Base-by-base conservation (phyloP, 495 filamentous ascomycete species). In the Xylaria scruposa region DNA sequence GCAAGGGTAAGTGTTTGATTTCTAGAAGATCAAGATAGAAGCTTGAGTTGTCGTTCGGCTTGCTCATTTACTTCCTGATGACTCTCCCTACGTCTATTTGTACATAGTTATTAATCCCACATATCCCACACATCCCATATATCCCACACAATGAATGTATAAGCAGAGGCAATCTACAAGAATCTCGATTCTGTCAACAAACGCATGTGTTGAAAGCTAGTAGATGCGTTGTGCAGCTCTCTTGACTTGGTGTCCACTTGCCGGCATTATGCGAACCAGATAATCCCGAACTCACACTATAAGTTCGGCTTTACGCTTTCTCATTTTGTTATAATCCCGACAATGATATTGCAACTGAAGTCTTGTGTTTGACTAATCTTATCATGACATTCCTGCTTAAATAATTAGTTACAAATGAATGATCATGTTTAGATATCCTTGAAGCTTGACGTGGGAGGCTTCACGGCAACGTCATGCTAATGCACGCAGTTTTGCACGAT, bases 121-220 rank as follows among this genome's bases (percentile, higher is more conserved):
- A 51, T 24, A 51, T 51, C 47, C 47, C 47, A 51, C 47, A 42
- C 38, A 51, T 51, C 47, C 47, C 47, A 51, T n/a, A 51, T 24
- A 51, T 51, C 47, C 47, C 47, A 51, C 47, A 8, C n/a, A 24
- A 24, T n/a, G n/a, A 51, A 10, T 51, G n/a, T 21, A 10, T 51
- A 51, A 51, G 47, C n/a, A 51, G 8, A 51, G n/a, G n/a, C 7
- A 10, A n/a, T 21, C 10, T 47, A 21, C 7, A 21, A 51, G 8
- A n/a, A 51, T 4, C n/a, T 21, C 21, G n/a, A 24, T 51, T 51
- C 9, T 51, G 8, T 51, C 47, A 51, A 21, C 47, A 51, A 21
- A 9, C 47, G 47, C n/a, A 51, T 51, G 4, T 47, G 5, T 47
- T 7, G 44, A 19, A 19, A 47, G 44, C 44, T 2, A 47, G 17